phyloP scores from a whole-genome alignment of 179 eudicot genomes.

The Spergularia azorica region DNA sequence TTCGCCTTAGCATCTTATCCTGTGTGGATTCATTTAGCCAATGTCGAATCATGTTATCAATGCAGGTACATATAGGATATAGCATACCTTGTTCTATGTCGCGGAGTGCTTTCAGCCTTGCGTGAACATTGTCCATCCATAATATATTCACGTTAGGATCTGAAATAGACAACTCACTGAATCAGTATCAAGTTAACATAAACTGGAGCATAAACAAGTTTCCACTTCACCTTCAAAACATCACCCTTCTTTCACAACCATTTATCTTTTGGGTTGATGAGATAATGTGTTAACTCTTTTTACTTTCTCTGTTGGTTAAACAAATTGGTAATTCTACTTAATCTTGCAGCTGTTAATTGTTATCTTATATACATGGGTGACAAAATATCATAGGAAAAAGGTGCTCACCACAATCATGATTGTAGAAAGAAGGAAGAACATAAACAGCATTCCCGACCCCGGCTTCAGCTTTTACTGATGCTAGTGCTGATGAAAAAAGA shows the following conservation, averaged over 20 bases:
- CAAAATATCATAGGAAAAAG: neutral
- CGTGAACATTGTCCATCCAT: slow-evolving; percentile 79
- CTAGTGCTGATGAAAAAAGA: slow-evolving; percentile 68
- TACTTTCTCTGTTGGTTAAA: too few relatives aligned
- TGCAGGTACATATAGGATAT: slow-evolving; percentile 2
- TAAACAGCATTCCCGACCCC: slow-evolving; percentile 97
- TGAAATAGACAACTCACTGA: slow-evolving; percentile 34
- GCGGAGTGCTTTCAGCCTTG: slow-evolving; percentile 73
- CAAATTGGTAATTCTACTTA: too few relatives aligned
- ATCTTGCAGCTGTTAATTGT: neutral
- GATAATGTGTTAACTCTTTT: too few relatives aligned
- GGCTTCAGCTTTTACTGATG: slow-evolving; percentile 72
- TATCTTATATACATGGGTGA: slow-evolving; percentile 3
- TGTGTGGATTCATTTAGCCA: neutral
- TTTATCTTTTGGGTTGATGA: too few relatives aligned
- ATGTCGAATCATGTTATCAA: neutral
- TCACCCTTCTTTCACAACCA: too few relatives aligned
- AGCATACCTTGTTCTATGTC: slow-evolving; percentile 80
- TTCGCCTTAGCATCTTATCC: too few relatives aligned
- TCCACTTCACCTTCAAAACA: too few relatives aligned
- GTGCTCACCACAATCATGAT: slow-evolving; percentile 92
- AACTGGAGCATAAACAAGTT: neutral
- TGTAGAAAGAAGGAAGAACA: slow-evolving; percentile 89
- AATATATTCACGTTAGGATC: slow-evolving; percentile 92
- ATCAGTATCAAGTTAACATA: slow-evolving; percentile 14